Conservation (phyloP, 2,329 filamentous ascomycete genomes). For the Clarireedia monteithiana region DNA sequence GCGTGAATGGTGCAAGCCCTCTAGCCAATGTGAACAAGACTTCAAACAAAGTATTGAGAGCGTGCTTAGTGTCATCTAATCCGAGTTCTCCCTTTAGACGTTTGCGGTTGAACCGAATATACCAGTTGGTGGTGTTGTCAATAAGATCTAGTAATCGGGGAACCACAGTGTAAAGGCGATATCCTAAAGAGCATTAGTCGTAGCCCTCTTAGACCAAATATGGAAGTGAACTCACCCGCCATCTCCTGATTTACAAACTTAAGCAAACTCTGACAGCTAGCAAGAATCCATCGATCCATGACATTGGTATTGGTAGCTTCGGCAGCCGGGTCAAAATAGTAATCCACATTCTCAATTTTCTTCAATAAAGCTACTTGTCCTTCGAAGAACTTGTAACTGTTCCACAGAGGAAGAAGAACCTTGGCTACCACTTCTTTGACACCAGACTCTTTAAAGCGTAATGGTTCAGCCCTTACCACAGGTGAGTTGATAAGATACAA, state of each 20-base stretch:
- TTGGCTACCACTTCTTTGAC: slow-evolving; percentile 94
- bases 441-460: slow-evolving; percentile 84
- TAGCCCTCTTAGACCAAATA: not conserved
- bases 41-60: slow-evolving; percentile 89
- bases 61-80: slow-evolving; percentile 77
- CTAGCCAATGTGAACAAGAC: slow-evolving; percentile 84
- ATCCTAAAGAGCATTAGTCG: slow-evolving; percentile 34
- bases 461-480: slow-evolving; percentile 82
- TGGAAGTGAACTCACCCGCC: slow-evolving; percentile 48
- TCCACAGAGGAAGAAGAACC: slow-evolving; percentile 87
- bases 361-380: slow-evolving; percentile 80
- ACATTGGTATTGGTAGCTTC: slow-evolving; percentile 78
- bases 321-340: slow-evolving; percentile 67
- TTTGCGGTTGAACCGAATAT: slow-evolving; percentile 89
- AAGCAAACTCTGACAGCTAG: slow-evolving; percentile 82
- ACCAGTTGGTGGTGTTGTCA: slow-evolving; percentile 98
- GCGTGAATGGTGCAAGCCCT: slow-evolving; percentile 87
- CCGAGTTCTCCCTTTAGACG: slow-evolving; percentile 86
- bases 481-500: slow-evolving; percentile 97
- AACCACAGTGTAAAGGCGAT: slow-evolving; percentile 85
- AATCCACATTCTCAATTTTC: slow-evolving; percentile 74
- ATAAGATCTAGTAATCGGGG: slow-evolving; percentile 76
- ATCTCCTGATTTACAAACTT: slow-evolving; percentile 93
- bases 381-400: slow-evolving; percentile 94
- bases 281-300: slow-evolving; percentile 94